These are phyloP conservation scores for Penicillium ucsense DNA, from an alignment of 495 filamentous ascomycete species.

Conservation along the genomic window DNA sequence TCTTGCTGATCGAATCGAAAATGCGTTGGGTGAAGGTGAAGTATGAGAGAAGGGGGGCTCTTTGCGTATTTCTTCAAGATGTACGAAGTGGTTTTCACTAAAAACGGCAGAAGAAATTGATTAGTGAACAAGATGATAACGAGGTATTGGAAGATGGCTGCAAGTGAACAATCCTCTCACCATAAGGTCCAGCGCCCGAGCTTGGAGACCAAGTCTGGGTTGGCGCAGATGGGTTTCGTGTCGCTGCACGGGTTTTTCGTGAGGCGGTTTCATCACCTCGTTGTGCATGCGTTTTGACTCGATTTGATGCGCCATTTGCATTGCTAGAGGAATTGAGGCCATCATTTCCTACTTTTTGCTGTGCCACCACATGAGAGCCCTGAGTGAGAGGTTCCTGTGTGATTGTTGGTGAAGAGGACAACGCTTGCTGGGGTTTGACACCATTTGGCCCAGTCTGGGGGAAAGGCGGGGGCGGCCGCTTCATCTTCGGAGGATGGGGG, in stretches of 20 bases:
- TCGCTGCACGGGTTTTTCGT: constrained; percentile 22
- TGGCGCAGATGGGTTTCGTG: constrained; percentile 24
- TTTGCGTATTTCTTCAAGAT: constrained; percentile 77
- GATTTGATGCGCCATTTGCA: constrained; percentile 39
- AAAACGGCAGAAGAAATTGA: not conserved
- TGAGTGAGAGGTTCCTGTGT: constrained; percentile 50
- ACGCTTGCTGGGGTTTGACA: constrained; percentile 50
- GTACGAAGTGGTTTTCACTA: constrained; percentile 60
- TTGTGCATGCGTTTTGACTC: constrained; percentile 44
- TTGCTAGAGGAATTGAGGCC: constrained; percentile 23
- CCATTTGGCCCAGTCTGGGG: constrained; percentile 56
- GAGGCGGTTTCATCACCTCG: constrained; percentile 29
- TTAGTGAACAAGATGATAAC: not conserved
- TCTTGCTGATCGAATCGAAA: constrained; percentile 94
- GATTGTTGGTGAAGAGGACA: constrained; percentile 56
- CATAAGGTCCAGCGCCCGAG: constrained; percentile 40
- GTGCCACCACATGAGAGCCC: constrained; percentile 22
- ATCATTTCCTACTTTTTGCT: constrained; percentile 37
- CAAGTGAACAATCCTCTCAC: constrained; percentile 15
- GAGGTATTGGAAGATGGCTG: constrained; percentile 3
- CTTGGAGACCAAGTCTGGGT: constrained; percentile 28
- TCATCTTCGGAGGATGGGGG: constrained; percentile 56
- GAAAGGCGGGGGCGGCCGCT: constrained; percentile 61
- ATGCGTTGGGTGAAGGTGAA: constrained; percentile 76
- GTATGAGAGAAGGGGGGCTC: constrained; percentile 65